Percentiles rank a stretch among this genome's conserved stretches.
Conservation (phyloP, 306 rosid species). For the Arachis stenosperma region DNA sequence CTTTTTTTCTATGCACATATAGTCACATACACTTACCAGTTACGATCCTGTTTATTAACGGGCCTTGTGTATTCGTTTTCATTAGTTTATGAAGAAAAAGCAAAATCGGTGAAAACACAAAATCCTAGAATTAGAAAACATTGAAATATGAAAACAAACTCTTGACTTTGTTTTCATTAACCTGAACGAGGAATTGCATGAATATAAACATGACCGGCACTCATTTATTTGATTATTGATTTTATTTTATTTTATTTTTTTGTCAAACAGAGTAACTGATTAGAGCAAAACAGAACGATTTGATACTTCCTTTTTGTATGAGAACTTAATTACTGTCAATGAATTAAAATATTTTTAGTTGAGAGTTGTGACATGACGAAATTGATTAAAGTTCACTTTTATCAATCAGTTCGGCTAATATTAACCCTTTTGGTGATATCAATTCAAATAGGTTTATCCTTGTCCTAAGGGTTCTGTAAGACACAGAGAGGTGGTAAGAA, state of each 20-base stretch:
- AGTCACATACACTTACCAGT: too few species aligned
- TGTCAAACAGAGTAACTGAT: not conserved
- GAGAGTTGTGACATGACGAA: slow-evolving; percentile 24
- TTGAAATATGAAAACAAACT: too few species aligned
- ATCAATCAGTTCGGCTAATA: slow-evolving; percentile 25
- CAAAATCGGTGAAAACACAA: too few species aligned
- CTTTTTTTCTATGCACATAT: too few species aligned
- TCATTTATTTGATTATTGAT: not conserved
- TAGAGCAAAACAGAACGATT: not conserved
- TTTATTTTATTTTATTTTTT: not conserved
- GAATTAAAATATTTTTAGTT: slow-evolving; percentile 17
- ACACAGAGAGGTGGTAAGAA: slow-evolving; percentile 79
- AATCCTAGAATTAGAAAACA: too few species aligned
- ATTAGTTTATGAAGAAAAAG: too few species aligned
- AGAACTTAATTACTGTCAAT: slow-evolving; percentile 3
- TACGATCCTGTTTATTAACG: too few species aligned
- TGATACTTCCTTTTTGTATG: not conserved
- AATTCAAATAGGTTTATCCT: slow-evolving; percentile 71
- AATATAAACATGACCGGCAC: not conserved
- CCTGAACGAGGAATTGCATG: too few species aligned
- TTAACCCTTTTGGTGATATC: slow-evolving; percentile 39
- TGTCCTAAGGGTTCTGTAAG: slow-evolving; percentile 93
- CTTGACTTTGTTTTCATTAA: too few species aligned
- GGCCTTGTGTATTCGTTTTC: too few species aligned
- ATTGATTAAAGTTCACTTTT: slow-evolving; percentile 32